Percentiles rank a stretch among this genome's conserved stretches.
Conservation (phyloP, 78 protist genomes). For the slime mould (Dictyostelium discoideum) region DNA sequence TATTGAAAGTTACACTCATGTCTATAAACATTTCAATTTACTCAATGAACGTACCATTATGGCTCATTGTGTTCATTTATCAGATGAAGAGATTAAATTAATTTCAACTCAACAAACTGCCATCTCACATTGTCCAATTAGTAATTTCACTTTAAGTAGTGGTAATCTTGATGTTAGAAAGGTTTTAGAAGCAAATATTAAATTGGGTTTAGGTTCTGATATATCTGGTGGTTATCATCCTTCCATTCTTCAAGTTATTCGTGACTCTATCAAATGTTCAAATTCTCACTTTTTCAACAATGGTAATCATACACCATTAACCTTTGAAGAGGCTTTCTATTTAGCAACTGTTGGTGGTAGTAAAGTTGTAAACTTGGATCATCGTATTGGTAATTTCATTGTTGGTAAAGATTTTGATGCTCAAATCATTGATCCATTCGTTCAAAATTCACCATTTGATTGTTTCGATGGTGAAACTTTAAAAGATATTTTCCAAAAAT, state of each 20-base stretch:
- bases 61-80: conserved; percentile 90
- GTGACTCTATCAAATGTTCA: conserved; percentile 86
- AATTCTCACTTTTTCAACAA: conserved; percentile 49
- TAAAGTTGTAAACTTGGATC: conserved; percentile 59
- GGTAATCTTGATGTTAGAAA: conserved; percentile 80
- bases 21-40: conserved; percentile 84
- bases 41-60: conserved; percentile 82
- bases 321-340: conserved; percentile 79
- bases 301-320: background rate
- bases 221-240: conserved; percentile 87
- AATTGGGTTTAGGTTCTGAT: conserved; percentile 94
- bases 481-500: conserved; percentile 85
- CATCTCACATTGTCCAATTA: conserved; percentile 90
- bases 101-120: conserved; percentile 32
- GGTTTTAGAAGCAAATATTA: conserved; percentile 24
- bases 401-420: conserved; percentile 93
- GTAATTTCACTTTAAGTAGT: conserved; percentile 76
- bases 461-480: conserved; percentile 67
- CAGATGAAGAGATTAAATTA: conserved; percentile 55
- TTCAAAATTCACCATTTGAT: conserved; percentile 78
- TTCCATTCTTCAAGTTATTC: conserved; percentile 86
- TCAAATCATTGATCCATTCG: conserved; percentile 85
- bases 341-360: conserved; percentile 93
- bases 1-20: conserved; percentile 73
- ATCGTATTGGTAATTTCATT: conserved; percentile 82